A percentile compares a stretch with the other conserved stretches of the same genome.
These are phyloP conservation scores for Chlamydomonas sp. DNA, from an alignment of 139 green algal genomes.

Conservation along the genomic window DNA sequence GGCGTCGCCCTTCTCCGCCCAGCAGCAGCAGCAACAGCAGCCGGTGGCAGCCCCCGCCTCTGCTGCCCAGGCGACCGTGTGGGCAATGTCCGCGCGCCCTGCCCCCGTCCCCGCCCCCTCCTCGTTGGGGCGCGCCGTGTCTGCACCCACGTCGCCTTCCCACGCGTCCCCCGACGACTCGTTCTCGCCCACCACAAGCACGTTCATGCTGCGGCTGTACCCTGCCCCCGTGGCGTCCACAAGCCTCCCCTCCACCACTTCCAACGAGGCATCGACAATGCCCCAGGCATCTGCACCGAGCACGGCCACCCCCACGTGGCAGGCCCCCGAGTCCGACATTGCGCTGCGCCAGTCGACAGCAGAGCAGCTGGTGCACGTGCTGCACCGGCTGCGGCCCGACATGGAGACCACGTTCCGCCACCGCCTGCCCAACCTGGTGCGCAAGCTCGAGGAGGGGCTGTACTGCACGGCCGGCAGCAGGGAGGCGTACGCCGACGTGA, in stretches of 20 bases:
- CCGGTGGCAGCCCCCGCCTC: background rate
- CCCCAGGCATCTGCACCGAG: background rate
- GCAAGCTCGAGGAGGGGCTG: slow-evolving; percentile 10
- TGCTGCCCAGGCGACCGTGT: background rate
- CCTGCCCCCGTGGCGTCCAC: background rate
- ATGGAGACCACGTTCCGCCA: background rate
- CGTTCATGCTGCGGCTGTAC: background rate
- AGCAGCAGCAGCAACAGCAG: background rate
- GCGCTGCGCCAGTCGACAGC: background rate
- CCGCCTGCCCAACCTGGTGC: slow-evolving; percentile 7
- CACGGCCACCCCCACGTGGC: background rate
- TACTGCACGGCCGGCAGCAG: background rate
- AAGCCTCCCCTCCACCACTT: background rate
- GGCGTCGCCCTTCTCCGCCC: background rate
- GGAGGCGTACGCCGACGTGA: slow-evolving; percentile 1
- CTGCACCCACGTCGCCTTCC: too few species aligned
- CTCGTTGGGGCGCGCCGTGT: too few species aligned
- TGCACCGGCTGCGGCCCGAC: background rate
- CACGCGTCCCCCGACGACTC: too few species aligned
- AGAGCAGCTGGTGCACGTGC: background rate
- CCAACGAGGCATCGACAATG: background rate
- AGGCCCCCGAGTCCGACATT: background rate
- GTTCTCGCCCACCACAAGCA: too few species aligned
- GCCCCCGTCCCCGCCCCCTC: background rate
- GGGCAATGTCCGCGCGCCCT: background rate